Evolutionary conservation across 225 moss, liverwort and hornwort species (phyloP).

Genomic region (Sphagnum contortum): DNA sequence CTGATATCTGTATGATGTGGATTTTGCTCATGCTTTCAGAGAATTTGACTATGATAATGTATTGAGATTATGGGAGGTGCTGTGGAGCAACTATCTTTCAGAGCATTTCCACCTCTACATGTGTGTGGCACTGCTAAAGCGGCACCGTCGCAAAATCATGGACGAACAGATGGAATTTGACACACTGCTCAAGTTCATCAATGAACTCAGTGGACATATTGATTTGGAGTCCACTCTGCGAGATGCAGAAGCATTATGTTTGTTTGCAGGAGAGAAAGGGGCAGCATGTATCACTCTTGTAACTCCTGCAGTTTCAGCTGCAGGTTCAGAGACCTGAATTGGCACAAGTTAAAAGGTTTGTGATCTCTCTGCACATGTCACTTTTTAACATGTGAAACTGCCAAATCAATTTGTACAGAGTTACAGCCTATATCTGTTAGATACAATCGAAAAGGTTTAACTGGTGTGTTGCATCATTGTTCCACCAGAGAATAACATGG

Average conservation of each 20-base stretch:
- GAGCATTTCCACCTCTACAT: conserved; percentile 98
- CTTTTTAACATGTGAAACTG: no score
- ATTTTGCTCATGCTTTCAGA: conserved; percentile 14
- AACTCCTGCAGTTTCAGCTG: conserved; percentile 64
- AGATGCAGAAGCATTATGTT: conserved; percentile 80
- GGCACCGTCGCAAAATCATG: conserved; percentile 91
- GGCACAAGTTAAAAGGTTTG: no score
- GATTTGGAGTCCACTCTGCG: conserved; percentile 77
- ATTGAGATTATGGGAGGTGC: conserved; percentile 84
- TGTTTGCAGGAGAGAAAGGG: conserved; percentile 82
- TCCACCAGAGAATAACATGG: no score
- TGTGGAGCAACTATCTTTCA: conserved; percentile 85
- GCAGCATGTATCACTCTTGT: conserved; percentile 84
- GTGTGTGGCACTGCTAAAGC: conserved; percentile 82
- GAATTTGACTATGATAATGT: conserved; percentile 87
- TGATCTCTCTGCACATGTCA: no score
- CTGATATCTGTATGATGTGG: no score
- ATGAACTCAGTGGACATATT: conserved; percentile 88
- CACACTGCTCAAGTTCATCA: conserved; percentile 86
- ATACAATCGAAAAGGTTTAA: no score
- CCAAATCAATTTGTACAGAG: no score
- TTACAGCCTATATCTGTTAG: no score
- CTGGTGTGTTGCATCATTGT: no score
- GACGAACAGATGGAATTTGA: conserved; percentile 99
- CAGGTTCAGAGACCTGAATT: no score